Percentiles rank a stretch among this genome's conserved stretches.
Evolutionary conservation across 2,329 filamentous ascomycete genomes (phyloP).

Genomic region (Dactylellina cionopaga): DNA sequence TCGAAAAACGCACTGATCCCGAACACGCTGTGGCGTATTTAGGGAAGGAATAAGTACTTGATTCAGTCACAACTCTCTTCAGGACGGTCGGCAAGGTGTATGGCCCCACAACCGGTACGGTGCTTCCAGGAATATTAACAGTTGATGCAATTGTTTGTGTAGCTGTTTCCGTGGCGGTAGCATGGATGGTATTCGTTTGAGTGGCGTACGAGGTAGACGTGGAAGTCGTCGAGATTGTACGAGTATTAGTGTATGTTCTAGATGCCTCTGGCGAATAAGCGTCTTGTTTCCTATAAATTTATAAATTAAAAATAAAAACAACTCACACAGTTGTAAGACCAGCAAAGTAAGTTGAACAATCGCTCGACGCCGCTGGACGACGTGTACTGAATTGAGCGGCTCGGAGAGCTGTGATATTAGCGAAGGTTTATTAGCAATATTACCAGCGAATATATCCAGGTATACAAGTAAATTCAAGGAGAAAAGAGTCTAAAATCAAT

Average conservation of each 20-base stretch:
- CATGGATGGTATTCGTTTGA: no score
- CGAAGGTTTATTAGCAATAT: not conserved
- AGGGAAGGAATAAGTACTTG: no score
- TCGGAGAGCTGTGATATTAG: not conserved
- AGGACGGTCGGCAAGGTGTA: no score
- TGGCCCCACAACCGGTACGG: no score
- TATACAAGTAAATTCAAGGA: not conserved
- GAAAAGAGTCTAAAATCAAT: no score
- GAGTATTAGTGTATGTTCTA: no score
- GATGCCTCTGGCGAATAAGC: not conserved
- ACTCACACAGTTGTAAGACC: not conserved
- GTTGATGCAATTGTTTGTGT: no score
- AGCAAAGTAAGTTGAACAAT: not conserved
- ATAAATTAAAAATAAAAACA: not conserved
- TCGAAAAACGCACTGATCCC: not conserved
- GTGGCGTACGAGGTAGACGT: no score
- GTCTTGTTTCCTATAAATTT: not conserved
- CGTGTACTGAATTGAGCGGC: constrained; percentile 1
- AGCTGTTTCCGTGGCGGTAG: no score
- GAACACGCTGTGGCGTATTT: constrained; percentile 3
- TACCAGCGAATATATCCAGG: not conserved
- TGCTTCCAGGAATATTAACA: no score
- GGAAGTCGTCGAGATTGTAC: no score
- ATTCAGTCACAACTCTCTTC: no score
- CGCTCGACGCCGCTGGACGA: not conserved